phyloP scores from a whole-genome alignment of 225 moss, liverwort and hornwort genomes.

The Anthoceros angustus region DNA sequence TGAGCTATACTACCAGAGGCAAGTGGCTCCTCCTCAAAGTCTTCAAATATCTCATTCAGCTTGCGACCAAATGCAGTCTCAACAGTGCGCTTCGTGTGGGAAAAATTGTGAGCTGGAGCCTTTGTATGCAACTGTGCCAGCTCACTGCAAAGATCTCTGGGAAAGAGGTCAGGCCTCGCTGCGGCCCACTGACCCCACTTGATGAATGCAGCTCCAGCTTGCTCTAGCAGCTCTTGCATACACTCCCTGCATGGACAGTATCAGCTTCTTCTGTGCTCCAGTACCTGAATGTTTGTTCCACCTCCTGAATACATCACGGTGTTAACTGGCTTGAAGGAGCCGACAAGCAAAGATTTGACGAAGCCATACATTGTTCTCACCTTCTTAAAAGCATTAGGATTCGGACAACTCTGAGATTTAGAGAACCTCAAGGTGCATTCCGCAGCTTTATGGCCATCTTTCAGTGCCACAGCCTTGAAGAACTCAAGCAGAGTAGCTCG shows the following conservation, averaged over 20 bases:
- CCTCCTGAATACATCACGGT: constrained; percentile 34
- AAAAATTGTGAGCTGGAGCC: constrained; percentile 75
- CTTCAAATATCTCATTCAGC: constrained; percentile 77
- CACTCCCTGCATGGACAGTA: constrained; percentile 53
- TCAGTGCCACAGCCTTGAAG: constrained; percentile 66
- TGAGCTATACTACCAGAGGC: constrained; percentile 94
- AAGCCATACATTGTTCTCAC: constrained; percentile 21
- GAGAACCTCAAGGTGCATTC: constrained; percentile 85
- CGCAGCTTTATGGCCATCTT: constrained; percentile 55
- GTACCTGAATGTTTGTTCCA: constrained; percentile 42
- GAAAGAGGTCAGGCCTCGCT: constrained; percentile 83
- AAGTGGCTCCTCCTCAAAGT: constrained; percentile 91
- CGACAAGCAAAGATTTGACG: background rate
- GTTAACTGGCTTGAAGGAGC: background rate
- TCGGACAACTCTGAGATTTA: constrained; percentile 58
- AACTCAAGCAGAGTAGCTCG: constrained; percentile 61
- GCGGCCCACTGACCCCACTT: constrained; percentile 99
- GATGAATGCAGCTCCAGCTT: constrained; percentile 87
- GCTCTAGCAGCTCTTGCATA: constrained; percentile 86
- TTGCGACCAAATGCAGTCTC: constrained; percentile 77
- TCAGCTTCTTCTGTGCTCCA: constrained; percentile 49
- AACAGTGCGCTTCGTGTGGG: constrained; percentile 49
- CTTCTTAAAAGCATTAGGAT: constrained; percentile 66
- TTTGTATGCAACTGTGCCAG: constrained; percentile 62
- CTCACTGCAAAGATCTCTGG: constrained; percentile 63